Percentiles rank a stretch among this genome's conserved stretches.
phyloP scores from a whole-genome alignment of 768 basidiomycete species.

The Panaeolus cyanescens region DNA sequence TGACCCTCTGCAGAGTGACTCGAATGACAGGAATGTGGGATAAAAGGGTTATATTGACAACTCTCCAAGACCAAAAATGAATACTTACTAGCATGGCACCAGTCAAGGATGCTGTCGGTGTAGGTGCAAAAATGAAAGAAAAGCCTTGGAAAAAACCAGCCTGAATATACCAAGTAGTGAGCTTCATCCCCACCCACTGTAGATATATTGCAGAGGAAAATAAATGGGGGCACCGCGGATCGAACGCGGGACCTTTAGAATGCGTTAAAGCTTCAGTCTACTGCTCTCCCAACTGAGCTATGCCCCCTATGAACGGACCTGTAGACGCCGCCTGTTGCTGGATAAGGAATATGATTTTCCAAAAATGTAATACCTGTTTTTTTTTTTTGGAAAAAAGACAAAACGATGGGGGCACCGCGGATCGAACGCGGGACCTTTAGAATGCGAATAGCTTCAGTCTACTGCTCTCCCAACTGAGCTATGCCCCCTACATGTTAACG shows the following conservation, averaged over 20 bases:
- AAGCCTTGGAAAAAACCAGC: too few relatives aligned
- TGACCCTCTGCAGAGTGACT: too few relatives aligned
- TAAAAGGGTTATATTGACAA: too few relatives aligned
- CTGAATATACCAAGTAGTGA: too few relatives aligned
- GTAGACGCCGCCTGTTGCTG: not conserved
- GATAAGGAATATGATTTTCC: not conserved
- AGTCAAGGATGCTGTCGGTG: too few relatives aligned
- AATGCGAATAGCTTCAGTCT: conserved; percentile 54
- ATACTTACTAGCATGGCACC: too few relatives aligned
- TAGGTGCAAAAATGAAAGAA: conserved; percentile 40
- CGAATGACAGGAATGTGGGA: too few relatives aligned
- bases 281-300: conserved; percentile 77
- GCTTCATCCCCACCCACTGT: too few relatives aligned
- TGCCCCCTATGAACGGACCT: conserved; percentile 39
- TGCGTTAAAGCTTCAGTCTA: too few relatives aligned
- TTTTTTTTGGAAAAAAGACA: conserved; percentile 2
- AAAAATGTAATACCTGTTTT: not conserved
- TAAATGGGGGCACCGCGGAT: too few relatives aligned
- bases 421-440: conserved; percentile 77
- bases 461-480: conserved; percentile 72
- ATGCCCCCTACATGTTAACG: conserved; percentile 38
- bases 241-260: conserved; percentile 76
- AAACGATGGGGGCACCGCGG: conserved; percentile 65
- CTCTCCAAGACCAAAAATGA: too few relatives aligned
- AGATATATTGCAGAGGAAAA: too few relatives aligned